These are phyloP conservation scores for Peterozyma toletana DNA, from an alignment of 805 yeast genomes.

Conservation along the genomic window DNA sequence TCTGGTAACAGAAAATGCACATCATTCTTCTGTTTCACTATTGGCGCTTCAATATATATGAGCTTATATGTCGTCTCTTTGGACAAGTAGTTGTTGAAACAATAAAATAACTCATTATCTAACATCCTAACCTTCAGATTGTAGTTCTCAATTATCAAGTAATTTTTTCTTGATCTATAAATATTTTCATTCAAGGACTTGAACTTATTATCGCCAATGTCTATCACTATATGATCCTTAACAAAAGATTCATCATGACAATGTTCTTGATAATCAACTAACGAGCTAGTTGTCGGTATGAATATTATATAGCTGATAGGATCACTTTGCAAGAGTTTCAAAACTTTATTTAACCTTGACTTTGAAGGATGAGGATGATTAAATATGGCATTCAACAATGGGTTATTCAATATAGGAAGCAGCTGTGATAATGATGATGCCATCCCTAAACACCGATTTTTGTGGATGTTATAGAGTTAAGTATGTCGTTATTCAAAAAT, in stretches of 20 bases:
- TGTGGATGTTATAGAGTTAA: too few relatives aligned
- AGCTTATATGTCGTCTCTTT: constrained; percentile 49
- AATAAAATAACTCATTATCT: constrained; percentile 38
- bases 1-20: constrained; percentile 6
- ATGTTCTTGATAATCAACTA: constrained; percentile 39
- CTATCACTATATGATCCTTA: constrained; percentile 48
- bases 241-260: constrained; percentile 57
- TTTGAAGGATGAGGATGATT: constrained; percentile 49
- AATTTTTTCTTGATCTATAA: constrained; percentile 46
- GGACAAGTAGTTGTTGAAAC: constrained; percentile 55
- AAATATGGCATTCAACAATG: constrained; percentile 58
- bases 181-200: constrained; percentile 47
- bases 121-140: constrained; percentile 36
- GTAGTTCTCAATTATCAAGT: constrained; percentile 42
- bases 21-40: constrained; percentile 24
- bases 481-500: too few relatives aligned
- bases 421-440: too few relatives aligned
- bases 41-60: constrained; percentile 48
- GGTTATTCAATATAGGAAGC: constrained; percentile 52
- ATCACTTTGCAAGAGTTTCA: constrained; percentile 30
- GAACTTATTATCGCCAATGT: constrained; percentile 30
- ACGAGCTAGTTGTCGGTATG: constrained; percentile 52
- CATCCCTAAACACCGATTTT: too few relatives aligned
- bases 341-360: constrained; percentile 40
- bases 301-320: constrained; percentile 50